Evolutionary conservation across 208 protist genomes (phyloP), one percentile per base, ranked within the genome.

Genomic region (Acanthamoeba lenticulata): DNA sequence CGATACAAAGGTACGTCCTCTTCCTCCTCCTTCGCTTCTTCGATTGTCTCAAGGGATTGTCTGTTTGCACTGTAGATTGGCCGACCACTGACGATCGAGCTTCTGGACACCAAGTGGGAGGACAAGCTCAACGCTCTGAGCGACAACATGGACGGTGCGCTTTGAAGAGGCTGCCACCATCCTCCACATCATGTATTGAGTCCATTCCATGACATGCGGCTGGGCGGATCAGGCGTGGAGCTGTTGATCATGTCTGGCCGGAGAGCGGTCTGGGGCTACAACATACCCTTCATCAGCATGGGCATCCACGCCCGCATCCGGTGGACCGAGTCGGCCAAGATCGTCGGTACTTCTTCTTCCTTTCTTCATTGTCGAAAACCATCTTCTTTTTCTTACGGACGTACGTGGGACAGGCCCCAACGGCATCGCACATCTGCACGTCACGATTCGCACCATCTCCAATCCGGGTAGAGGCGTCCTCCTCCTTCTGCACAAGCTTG

Each of bases 91-190:
- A 85, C 74, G 9, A 85, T 85, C 42, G 74, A 85, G 45, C 27
- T 85, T 4, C 44, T 85, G 44, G 74, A 85, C 4, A 40, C 74
- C 4, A 21, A 40, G 21, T 21, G 49, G 42, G 27, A 32, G 1
- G 74, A 85, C n/a, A 85, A 85, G n/a, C 2, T 55, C 2, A 6
- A 85, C 19, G 45, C 44, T 3, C 45, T 85, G 29, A 2, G 1
- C 1, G 74, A 47, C 19, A 85, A 85, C 38, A 85, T 85, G 74
- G 74, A 85, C 21, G 74, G 74, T 85, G n/a, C n/a, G n/a, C n/a
- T n/a, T n/a, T n/a, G n/a, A n/a, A n/a, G n/a, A n/a, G n/a, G n/a
- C n/a, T n/a, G n/a, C n/a, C n/a, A n/a, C n/a, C n/a, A n/a, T n/a
- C n/a, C n/a, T n/a, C n/a, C n/a, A n/a, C n/a, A n/a, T n/a, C n/a